phyloP scores from a whole-genome alignment of 176 grass and related monocot species.

The Oryza meridionalis region DNA sequence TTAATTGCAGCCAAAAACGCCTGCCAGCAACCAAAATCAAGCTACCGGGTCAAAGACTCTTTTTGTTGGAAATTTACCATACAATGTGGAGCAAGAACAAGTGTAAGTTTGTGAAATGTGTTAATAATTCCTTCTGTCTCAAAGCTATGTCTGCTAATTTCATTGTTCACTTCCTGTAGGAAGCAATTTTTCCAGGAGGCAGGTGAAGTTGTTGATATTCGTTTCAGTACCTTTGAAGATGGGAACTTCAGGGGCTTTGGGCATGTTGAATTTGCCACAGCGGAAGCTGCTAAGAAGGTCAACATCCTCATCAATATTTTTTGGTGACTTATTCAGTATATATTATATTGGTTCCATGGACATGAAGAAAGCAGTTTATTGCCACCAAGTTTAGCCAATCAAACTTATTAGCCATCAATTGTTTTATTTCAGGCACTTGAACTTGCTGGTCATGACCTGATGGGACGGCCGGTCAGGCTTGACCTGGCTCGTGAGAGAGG shows the following conservation, averaged over 20 bases:
- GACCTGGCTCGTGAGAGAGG: constrained; percentile 62
- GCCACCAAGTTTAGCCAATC: neutral
- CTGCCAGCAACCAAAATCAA: constrained; percentile 50
- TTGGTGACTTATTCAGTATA: neutral
- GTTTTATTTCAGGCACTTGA: constrained; percentile 53
- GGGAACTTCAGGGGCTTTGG: constrained; percentile 60
- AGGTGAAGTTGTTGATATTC: constrained; percentile 64
- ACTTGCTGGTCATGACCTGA: constrained; percentile 53
- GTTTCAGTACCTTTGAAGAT: constrained; percentile 50
- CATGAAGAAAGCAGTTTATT: neutral
- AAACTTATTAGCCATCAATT: neutral
- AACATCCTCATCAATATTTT: neutral
- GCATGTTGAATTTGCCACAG: constrained; percentile 79
- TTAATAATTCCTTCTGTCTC: neutral
- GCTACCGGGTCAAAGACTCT: constrained; percentile 56
- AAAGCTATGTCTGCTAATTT: neutral
- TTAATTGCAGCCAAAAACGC: constrained; percentile 54
- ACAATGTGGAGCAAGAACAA: constrained; percentile 44
- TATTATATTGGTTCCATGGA: neutral
- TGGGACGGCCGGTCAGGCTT: constrained; percentile 61
- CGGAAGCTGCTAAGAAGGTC: constrained; percentile 75
- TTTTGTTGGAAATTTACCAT: constrained; percentile 73
- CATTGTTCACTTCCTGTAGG: constrained; percentile 34
- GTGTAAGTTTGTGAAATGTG: constrained; percentile 55
- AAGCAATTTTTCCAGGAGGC: constrained; percentile 66